Percentiles rank a stretch among this genome's conserved stretches.
These are phyloP conservation scores for Cytidiella melzeri DNA, from an alignment of 768 basidiomycete species.

Conservation along the genomic window DNA sequence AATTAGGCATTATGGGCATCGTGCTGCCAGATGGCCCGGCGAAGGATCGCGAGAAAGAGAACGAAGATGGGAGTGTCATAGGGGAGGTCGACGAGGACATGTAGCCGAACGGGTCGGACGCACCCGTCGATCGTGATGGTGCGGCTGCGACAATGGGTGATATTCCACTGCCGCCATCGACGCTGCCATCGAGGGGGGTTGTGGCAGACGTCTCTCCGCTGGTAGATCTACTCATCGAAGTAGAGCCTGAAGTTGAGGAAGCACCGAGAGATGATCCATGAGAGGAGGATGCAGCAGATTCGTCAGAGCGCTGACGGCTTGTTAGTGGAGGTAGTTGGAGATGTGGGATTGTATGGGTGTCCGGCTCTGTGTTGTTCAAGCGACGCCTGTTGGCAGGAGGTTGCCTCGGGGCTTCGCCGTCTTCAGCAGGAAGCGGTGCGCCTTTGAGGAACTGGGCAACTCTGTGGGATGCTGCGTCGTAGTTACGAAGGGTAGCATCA, in stretches of 20 bases:
- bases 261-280: background rate
- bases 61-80: background rate
- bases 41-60: constrained; percentile 3
- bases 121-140: constrained; percentile 4
- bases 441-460: constrained; percentile 48
- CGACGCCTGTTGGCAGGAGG: constrained; percentile 21
- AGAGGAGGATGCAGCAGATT: constrained; percentile 3
- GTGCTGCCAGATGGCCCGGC: background rate
- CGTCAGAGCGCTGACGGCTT: constrained; percentile 15
- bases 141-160: background rate
- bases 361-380: constrained; percentile 12
- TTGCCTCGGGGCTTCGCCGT: constrained; percentile 22
- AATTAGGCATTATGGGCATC: background rate
- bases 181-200: constrained; percentile 4
- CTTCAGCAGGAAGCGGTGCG: constrained; percentile 24
- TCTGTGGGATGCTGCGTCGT: constrained; percentile 47
- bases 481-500: constrained; percentile 22
- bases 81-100: constrained; percentile 7
- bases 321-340: constrained; percentile 11
- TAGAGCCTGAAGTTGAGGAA: constrained; percentile 6
- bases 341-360: background rate
- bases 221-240: constrained; percentile 1
- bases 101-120: constrained; percentile 22
- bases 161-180: background rate
- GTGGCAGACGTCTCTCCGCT: constrained; percentile 9